Percentiles rank a stretch among this genome's conserved stretches.
phyloP scores from a whole-genome alignment of 179 eudicot genomes.

The Spinacia oleracea region DNA sequence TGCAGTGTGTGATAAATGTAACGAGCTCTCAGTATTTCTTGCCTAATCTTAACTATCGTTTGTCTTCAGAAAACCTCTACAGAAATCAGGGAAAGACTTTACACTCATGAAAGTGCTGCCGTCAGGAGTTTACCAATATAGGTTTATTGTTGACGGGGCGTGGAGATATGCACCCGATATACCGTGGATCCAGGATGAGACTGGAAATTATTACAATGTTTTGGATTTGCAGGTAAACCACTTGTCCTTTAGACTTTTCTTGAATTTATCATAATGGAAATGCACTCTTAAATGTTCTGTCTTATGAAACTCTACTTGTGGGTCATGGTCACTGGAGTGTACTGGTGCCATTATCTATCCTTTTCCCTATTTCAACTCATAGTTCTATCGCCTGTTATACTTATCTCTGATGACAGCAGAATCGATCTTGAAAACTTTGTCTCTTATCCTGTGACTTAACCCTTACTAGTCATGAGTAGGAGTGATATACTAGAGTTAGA shows the following conservation, averaged over 20 bases:
- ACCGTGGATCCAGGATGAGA: conserved; percentile 69
- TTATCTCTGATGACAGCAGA: not conserved
- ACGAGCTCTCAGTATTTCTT: not conserved
- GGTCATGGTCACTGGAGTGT: not conserved
- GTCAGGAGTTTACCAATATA: conserved; percentile 82
- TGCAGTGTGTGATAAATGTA: not conserved
- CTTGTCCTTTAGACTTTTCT: not conserved
- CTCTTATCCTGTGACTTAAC: not conserved
- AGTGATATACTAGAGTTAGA: not conserved
- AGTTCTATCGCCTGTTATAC: not conserved
- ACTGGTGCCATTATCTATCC: not conserved
- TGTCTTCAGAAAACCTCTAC: conserved; percentile 61
- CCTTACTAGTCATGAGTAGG: not conserved
- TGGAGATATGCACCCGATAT: conserved; percentile 70
- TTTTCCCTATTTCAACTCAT: not conserved
- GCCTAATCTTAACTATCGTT: not conserved
- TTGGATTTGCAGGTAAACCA: conserved; percentile 68
- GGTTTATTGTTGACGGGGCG: conserved; percentile 79
- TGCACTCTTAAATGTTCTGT: not conserved
- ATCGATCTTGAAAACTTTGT: not conserved
- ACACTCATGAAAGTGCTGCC: conserved; percentile 79
- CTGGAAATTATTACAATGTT: conserved; percentile 70
- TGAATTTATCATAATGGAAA: not conserved
- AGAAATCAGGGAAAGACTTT: conserved; percentile 80
- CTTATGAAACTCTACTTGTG: not conserved